Evolutionary conservation across 2,329 filamentous ascomycete genomes (phyloP).

Genomic region (Clonostachys chloroleuca): DNA sequence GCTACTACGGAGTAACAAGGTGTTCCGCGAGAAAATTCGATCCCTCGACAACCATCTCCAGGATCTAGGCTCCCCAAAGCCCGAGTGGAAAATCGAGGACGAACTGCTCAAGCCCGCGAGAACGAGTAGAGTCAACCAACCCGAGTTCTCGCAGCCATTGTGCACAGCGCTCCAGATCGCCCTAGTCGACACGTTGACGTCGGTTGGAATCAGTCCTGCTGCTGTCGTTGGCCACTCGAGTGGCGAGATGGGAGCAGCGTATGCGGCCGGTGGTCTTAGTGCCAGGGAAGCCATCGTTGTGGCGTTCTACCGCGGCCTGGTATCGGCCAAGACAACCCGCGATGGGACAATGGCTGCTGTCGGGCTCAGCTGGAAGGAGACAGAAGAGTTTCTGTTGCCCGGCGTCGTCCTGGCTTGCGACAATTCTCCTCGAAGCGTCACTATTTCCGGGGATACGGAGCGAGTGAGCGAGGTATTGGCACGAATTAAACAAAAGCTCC

Average conservation of each 20-base stretch:
- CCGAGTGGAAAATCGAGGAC: neutral
- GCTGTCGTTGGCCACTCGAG: conserved; percentile 28
- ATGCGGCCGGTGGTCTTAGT: conserved; percentile 26
- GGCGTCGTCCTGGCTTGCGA: conserved; percentile 25
- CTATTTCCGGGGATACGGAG: conserved; percentile 37
- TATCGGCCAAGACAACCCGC: conserved; percentile 9
- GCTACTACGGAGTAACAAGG: conserved; percentile 10
- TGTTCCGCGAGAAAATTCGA: neutral
- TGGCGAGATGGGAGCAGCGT: conserved; percentile 32
- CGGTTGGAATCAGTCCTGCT: conserved; percentile 15
- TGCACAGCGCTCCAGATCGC: conserved; percentile 36
- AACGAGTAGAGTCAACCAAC: conserved; percentile 8
- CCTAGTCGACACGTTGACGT: conserved; percentile 24
- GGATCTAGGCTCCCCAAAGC: neutral
- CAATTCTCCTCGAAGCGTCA: conserved; percentile 42
- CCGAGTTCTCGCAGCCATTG: conserved; percentile 24
- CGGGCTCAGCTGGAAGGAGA: conserved; percentile 17
- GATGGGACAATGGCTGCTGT: conserved; percentile 31
- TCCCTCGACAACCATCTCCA: neutral
- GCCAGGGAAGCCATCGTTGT: conserved; percentile 27
- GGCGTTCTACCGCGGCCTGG: conserved; percentile 9
- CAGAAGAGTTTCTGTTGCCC: conserved; percentile 14
- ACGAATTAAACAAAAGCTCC: neutral
- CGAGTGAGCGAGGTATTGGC: conserved; percentile 5
- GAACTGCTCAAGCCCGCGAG: conserved; percentile 8